Evolutionary conservation across 2,329 filamentous ascomycete genomes (phyloP), one percentile per base, ranked within the genome.

Genomic region (Cladosporium halotolerans): DNA sequence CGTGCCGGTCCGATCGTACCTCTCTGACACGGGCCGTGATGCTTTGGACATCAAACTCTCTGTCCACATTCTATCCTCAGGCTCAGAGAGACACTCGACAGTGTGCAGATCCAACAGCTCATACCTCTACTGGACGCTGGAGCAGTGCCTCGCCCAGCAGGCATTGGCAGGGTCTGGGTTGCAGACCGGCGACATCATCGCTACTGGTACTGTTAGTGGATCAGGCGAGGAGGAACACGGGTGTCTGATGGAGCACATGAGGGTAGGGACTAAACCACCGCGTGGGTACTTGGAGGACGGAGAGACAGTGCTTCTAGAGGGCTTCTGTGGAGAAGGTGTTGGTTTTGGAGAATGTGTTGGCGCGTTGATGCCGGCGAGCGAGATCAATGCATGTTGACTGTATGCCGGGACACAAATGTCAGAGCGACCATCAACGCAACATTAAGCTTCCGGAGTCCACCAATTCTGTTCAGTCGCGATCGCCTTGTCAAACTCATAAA

Each of bases 81-180:
- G 44, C 13, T 23, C 14, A 2, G 46, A 53, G 28, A 51, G 52
- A 31, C 18, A 34, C 46, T 38, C 18, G 19, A 62, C 55, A 2
- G 43, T 55, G 3, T 66, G 64, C 32, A 52, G 48, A 2, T 62
- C 62, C 40, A 66, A 67, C 47, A 50, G 69, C 62, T 55, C 64
- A 57, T 57, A 68, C 62, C 49, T 73, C 67, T 72, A 73, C 52
- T 75, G 72, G 71, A 73, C 70, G 9, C 68, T 73, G 19, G 61
- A 67, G 34, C 72, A 74, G 45, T 71, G 72, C 60, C 54, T 74
- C 11, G 67, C 71, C 4, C 72, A 75, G 52, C 70, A 73, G 50
- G 66, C 70, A 1, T 65, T 71, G 33, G 68, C 69, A 3, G 70
- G 70, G 11, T 72, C 68, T 55, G 68, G 65, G 2, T 55, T 75